Conservation (phyloP, 176 grass and related monocot genomes). For the Cenchrus fungigraminus region DNA sequence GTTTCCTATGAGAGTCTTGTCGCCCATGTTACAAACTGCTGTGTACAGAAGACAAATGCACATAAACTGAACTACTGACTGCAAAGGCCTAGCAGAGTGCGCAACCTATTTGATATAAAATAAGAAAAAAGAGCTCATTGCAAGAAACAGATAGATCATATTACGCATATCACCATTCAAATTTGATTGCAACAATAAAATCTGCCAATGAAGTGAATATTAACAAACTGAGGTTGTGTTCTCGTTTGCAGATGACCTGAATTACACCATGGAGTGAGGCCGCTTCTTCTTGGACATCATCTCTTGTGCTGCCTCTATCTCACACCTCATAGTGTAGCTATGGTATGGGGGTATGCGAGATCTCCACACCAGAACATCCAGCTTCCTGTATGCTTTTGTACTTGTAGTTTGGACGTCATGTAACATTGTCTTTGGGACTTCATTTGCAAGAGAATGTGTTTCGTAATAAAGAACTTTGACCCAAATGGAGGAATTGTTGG, state of each 20-base stretch:
- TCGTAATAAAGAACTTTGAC: neutral
- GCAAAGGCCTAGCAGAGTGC: no score
- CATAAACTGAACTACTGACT: no score
- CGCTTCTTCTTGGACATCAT: neutral
- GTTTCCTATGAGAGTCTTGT: no score
- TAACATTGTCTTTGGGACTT: neutral
- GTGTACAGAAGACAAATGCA: no score
- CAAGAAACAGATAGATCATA: no score
- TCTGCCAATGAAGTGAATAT: no score
- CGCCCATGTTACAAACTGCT: no score
- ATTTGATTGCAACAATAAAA: no score
- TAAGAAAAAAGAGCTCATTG: no score
- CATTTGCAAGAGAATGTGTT: neutral
- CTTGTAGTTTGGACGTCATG: neutral
- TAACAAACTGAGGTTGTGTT: no score
- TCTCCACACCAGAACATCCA: neutral
- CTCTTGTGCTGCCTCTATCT: neutral
- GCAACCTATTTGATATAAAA: no score
- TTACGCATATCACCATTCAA: no score
- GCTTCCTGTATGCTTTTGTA: neutral
- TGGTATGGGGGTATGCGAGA: neutral
- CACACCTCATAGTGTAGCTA: neutral
- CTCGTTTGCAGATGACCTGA: neutral
- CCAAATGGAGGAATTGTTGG: neutral
- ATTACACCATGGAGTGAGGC: neutral